Percentiles rank a stretch among this genome's conserved stretches.
Conservation (phyloP, 495 filamentous ascomycete species). For the Collariella sp. region DNA sequence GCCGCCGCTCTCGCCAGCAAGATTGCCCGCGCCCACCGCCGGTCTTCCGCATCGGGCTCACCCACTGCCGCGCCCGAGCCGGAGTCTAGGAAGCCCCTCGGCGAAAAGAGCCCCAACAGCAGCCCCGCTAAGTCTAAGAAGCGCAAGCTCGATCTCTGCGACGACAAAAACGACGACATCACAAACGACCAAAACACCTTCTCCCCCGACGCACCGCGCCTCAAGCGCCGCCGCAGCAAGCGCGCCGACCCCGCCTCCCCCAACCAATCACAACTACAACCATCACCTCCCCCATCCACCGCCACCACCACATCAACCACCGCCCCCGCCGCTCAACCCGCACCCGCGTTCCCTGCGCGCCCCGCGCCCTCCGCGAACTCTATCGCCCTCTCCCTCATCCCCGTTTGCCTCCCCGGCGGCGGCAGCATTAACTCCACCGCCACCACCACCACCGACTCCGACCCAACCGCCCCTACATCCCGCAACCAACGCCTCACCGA, state of each 20-base stretch:
- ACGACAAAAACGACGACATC: constrained; percentile 9
- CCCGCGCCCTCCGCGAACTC: constrained; percentile 27
- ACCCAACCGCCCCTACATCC: constrained; percentile 8
- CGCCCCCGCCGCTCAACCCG: constrained; percentile 26
- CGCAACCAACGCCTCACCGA: constrained; percentile 36
- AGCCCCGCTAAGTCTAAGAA: constrained; percentile 31
- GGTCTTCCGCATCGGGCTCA: constrained; percentile 25
- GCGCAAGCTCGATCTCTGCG: constrained; percentile 24
- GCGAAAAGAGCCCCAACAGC: constrained; percentile 34
- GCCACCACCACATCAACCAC: neutral
- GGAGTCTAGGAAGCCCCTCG: constrained; percentile 29
- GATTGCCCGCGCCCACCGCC: constrained; percentile 14
- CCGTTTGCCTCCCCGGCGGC: constrained; percentile 26
- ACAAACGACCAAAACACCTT: constrained; percentile 1
- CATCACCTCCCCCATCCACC: neutral
- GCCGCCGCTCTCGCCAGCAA: constrained; percentile 18
- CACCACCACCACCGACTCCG: too few species aligned
- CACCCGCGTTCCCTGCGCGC: constrained; percentile 20
- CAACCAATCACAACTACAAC: neutral
- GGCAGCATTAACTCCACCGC: too few species aligned
- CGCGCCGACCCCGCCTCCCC: constrained; percentile 13
- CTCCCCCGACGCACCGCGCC: constrained; percentile 11
- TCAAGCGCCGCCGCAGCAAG: constrained; percentile 29
- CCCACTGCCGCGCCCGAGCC: constrained; percentile 22
- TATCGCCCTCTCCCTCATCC: constrained; percentile 24